Base-by-base conservation (phyloP, 495 filamentous ascomycete genomes). In the Talaromyces proteolyticus region DNA sequence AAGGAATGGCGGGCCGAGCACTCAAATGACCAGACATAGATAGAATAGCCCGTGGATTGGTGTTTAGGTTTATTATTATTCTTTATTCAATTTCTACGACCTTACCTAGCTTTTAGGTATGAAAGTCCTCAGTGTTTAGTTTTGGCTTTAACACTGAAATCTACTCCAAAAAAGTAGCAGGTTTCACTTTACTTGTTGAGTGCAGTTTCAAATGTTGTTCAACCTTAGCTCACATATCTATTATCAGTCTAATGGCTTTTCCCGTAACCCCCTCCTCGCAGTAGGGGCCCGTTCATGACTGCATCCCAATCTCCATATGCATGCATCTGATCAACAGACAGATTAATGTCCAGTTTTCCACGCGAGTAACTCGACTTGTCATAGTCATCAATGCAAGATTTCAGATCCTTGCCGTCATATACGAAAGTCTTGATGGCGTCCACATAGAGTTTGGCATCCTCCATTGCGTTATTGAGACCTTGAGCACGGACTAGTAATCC, bases 391-490 rank as follows among this genome's bases (percentile, higher is more conserved):
- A 86, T 59, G 0, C 71, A 70, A 1, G 48, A 47, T 16, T 64
- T 45, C 29, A 64, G 22, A 37, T 54, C 34, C 22, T 51, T 10
- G 41, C 51, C 2, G 38, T 52, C 53, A 3, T 11, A 2, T 19
- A 60, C 52, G 2, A 60, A 23, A 2, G 41, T 49, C 8, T 56
- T 53, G 18, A 68, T 57, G 1, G 62, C 55, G 6, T 58, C 21
- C 20, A 55, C 44, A 5, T 71, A 44, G 3, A 54, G 40, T 39
- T 49, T 66, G 3, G 69, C 65, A 51, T 82, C 78, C 8, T 70
- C 62, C 4, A 82, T 61, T 17, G 72, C 76, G 39, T 82, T 76
- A 48, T 82, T 82, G 4, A 74, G 75, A 1, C 69, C 79, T 59
- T 84, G 78, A 3, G 79, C 78, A 36, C 76, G 67, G 54, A 66